Evolutionary conservation across 768 basidiomycete genomes (phyloP).

Genomic region (Leccinum boreale): DNA sequence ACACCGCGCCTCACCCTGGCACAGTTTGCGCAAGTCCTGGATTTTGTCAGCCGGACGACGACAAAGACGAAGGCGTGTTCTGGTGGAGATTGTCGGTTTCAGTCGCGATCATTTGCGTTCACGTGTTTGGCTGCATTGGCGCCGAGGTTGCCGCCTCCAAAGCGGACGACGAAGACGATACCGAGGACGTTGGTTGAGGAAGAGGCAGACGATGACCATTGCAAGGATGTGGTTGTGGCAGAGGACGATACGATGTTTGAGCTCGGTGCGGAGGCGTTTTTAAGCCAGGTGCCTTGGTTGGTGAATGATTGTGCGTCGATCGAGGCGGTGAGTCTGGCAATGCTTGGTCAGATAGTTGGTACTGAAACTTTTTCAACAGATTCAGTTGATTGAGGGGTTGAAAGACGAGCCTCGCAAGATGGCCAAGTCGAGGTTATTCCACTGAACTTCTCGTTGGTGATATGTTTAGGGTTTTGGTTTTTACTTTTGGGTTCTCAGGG

Average conservation of each 20-base stretch:
- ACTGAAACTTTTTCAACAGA: no score
- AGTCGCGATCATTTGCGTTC: background rate
- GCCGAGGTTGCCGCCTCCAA: background rate
- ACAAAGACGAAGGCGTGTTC: background rate
- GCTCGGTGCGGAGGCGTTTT: constrained; percentile 5
- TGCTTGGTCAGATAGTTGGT: background rate
- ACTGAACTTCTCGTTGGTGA: no score
- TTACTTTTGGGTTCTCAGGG: background rate
- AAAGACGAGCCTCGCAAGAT: background rate
- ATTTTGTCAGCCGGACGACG: background rate
- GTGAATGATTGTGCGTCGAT: background rate
- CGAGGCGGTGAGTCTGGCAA: background rate
- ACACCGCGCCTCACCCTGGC: background rate
- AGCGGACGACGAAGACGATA: background rate
- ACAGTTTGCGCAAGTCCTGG: background rate
- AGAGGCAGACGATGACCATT: background rate
- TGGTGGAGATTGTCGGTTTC: background rate
- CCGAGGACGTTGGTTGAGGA: background rate
- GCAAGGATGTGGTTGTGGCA: background rate
- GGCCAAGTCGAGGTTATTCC: background rate
- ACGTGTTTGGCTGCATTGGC: background rate
- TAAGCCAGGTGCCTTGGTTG: constrained; percentile 4
- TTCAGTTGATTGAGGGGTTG: no score
- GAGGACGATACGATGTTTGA: constrained; percentile 14
- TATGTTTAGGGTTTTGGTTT: no score